Base-by-base conservation (phyloP, 352 stramenopile genomes). In the Globisporangium barbulae region DNA sequence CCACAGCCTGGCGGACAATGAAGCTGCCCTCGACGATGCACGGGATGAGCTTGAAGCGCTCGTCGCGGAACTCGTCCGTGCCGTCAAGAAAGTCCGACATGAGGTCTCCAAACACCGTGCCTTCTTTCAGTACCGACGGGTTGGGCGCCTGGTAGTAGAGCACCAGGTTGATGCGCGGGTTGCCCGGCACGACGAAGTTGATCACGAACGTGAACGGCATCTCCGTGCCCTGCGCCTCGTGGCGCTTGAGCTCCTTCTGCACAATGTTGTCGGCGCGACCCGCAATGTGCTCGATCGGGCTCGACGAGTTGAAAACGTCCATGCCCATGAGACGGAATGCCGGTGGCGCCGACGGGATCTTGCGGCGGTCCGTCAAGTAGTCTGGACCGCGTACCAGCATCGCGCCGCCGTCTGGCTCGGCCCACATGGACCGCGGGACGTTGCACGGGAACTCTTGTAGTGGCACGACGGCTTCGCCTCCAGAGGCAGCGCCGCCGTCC, bases 201-300 rank as follows among this genome's bases (percentile, higher is more conserved):
- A 92, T 67, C 28, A 90, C 76, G 63, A 92, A 92, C 25, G 83
- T 90, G 62, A 91, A 91, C 13, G 81, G 83, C 78, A 90, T 89
- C 30, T 83, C 76, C 0, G 79, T 85, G 30, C 78, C 78, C 59
- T 69, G 67, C n/a, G 71, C 75, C 44, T 84, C 75, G 61, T 91
- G 79, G 3, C 81, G 77, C 44, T 72, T 68, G 28, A 90, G 49
- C 64, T 89, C 82, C 13, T 72, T 68, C 53, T 92, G 83, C 55
- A 92, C 69, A 9, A 85, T 56, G 52, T 90, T 92, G 53, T 90
- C 76, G 0, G 78, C 59, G 15, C 72, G 78, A 0, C 76, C 75
- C 10, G 79, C 80, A 53, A 91, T 89, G 55, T 92, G 76, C 41
- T 92, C 83, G 2, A 88, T 64, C 31, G 78, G 19, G 22, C 74